Conservation (phyloP, 2,329 filamentous ascomycete genomes). For the Cryoendolithus antarcticus region DNA sequence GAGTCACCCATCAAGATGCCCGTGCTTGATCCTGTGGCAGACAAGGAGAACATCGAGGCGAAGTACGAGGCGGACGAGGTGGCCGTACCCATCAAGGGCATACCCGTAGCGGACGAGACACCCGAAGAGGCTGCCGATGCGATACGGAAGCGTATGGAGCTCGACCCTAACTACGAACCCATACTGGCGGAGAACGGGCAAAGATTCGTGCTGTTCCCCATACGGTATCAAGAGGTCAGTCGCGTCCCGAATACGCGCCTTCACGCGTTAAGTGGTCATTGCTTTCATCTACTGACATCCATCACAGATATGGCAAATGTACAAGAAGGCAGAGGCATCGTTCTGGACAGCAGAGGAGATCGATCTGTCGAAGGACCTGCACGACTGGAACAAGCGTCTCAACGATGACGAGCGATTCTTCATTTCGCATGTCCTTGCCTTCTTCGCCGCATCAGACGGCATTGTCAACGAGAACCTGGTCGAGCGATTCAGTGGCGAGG, state of each 20-base stretch:
- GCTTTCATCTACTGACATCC: constrained; percentile 11
- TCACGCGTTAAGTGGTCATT: constrained; percentile 18
- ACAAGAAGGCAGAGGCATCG: constrained; percentile 98
- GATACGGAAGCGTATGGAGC: no score
- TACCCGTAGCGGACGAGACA: constrained; percentile 31
- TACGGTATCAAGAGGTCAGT: constrained; percentile 97
- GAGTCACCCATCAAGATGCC: constrained; percentile 88
- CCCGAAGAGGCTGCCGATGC: constrained; percentile 50
- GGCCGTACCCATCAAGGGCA: constrained; percentile 43
- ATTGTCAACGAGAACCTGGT: constrained; percentile 99
- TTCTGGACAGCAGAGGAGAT: constrained; percentile 99
- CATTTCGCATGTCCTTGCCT: constrained; percentile 94
- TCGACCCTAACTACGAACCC: constrained; percentile 46
- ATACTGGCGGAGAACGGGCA: constrained; percentile 90
- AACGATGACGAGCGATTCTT: constrained; percentile 98
- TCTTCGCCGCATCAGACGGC: constrained; percentile 96
- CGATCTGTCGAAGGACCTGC: constrained; percentile 94
- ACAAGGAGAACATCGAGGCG: constrained; percentile 69
- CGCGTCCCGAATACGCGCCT: constrained; percentile 49
- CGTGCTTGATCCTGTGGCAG: constrained; percentile 51
- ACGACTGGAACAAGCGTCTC: constrained; percentile 97
- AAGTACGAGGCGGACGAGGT: constrained; percentile 37
- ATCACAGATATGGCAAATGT: constrained; percentile 96
- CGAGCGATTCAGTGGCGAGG: constrained; percentile 92
- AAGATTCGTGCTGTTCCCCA: constrained; percentile 94